phyloP scores from a whole-genome alignment of 495 filamentous ascomycete species.

The Penicillium fimorum region DNA sequence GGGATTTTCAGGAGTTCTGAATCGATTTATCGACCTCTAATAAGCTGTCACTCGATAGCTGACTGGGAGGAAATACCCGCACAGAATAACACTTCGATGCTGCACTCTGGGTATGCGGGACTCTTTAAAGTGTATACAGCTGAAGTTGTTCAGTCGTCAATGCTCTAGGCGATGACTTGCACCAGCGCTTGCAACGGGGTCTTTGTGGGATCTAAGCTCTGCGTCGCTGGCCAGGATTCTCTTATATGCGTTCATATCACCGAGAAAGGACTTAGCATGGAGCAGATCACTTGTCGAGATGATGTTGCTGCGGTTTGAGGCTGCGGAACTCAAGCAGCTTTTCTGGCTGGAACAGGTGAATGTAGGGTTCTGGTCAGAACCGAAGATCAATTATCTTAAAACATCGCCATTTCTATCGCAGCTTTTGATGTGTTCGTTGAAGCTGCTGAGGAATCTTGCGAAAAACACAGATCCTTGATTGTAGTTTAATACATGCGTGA shows the following conservation, averaged over 20 bases:
- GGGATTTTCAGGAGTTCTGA: too few relatives aligned
- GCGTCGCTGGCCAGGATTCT: conserved; percentile 1
- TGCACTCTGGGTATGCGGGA: conserved; percentile 9
- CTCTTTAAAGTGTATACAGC: conserved; percentile 8
- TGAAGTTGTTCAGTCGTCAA: conserved; percentile 3
- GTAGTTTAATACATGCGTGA: neutral
- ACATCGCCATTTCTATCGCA: neutral
- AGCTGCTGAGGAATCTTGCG: neutral
- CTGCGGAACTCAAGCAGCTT: conserved; percentile 6
- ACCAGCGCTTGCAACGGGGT: neutral
- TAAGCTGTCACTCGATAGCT: conserved; percentile 3
- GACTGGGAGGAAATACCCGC: conserved; percentile 17
- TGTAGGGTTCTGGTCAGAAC: conserved; percentile 11
- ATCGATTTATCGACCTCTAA: conserved; percentile 4
- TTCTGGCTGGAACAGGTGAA: conserved; percentile 12
- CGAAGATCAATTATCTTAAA: conserved; percentile 10
- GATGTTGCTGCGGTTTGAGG: conserved; percentile 2
- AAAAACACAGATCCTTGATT: neutral
- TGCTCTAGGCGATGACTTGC: neutral
- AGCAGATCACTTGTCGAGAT: conserved; percentile 4
- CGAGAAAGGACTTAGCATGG: neutral
- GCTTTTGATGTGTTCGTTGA: conserved; percentile 1
- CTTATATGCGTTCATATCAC: conserved; percentile 6
- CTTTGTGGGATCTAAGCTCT: conserved; percentile 1
- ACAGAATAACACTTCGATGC: conserved; percentile 60